Evolutionary conservation across 495 filamentous ascomycete species (phyloP).

Genomic region (Bombardia bombarda): DNA sequence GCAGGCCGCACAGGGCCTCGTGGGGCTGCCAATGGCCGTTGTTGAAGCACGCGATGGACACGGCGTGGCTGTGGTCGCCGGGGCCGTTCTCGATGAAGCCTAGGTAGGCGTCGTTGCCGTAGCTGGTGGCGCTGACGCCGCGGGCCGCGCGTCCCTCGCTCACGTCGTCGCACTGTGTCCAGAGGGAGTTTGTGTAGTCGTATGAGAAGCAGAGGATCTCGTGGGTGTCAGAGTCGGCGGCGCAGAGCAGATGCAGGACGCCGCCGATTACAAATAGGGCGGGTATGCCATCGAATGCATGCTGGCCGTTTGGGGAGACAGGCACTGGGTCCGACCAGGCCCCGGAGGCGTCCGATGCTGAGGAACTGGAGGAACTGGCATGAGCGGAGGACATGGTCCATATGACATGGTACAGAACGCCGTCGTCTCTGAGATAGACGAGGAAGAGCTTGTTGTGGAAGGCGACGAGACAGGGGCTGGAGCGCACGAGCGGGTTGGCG

Average conservation of each 20-base stretch:
- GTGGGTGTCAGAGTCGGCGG: slow-evolving; percentile 7
- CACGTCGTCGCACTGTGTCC: slow-evolving; percentile 17
- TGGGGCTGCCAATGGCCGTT: slow-evolving; percentile 16
- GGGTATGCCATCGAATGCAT: slow-evolving; percentile 17
- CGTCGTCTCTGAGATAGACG: slow-evolving; percentile 10
- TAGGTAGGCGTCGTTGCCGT: slow-evolving; percentile 20
- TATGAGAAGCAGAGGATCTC: slow-evolving; percentile 20
- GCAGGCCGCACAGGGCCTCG: slow-evolving; percentile 15
- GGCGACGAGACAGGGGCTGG: slow-evolving; percentile 17
- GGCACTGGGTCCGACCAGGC: slow-evolving; percentile 12
- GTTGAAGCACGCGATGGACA: slow-evolving; percentile 18
- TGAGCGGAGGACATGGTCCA: slow-evolving; percentile 11
- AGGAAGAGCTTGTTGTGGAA: slow-evolving; percentile 26
- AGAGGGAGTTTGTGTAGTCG: slow-evolving; percentile 10
- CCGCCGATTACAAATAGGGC: slow-evolving; percentile 19
- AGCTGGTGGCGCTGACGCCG: slow-evolving; percentile 21
- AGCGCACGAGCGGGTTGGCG: slow-evolving; percentile 3
- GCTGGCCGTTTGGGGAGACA: slow-evolving; percentile 3
- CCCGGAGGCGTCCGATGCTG: background rate
- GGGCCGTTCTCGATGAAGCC: slow-evolving; percentile 18
- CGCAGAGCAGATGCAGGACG: slow-evolving; percentile 18
- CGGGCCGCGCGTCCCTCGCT: slow-evolving; percentile 18
- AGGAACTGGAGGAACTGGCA: too few species aligned
- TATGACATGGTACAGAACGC: slow-evolving; percentile 13
- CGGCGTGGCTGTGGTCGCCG: slow-evolving; percentile 9